Conservation (phyloP, 1,139 yeast genomes). For the Candida tropicalis region DNA sequence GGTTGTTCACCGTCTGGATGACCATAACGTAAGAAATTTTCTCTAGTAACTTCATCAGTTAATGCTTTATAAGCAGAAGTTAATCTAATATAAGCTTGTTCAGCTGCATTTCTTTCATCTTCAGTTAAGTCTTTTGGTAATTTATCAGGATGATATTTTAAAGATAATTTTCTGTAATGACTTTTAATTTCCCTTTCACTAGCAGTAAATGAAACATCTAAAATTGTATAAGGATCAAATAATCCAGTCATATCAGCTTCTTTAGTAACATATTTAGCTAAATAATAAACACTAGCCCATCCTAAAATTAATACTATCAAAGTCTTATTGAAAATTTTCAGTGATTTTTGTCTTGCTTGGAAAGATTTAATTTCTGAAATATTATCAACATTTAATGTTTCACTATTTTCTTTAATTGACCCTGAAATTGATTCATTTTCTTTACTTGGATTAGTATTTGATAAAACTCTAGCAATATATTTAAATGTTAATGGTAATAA, state of each 20-base stretch:
- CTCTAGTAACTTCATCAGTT: slow-evolving; percentile 85
- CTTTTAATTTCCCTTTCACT: slow-evolving; percentile 76
- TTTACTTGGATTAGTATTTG: slow-evolving; percentile 24
- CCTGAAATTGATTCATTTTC: slow-evolving; percentile 33
- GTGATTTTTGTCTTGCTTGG: slow-evolving; percentile 38
- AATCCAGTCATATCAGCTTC: slow-evolving; percentile 46
- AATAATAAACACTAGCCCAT: slow-evolving; percentile 61
- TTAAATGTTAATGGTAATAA: slow-evolving; percentile 70
- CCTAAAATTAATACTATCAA: slow-evolving; percentile 57
- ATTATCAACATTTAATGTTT: slow-evolving; percentile 44
- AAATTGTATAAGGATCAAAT: slow-evolving; percentile 90
- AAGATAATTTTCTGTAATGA: slow-evolving; percentile 81
- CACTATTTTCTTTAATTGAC: slow-evolving; percentile 31
- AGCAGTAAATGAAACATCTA: slow-evolving; percentile 73
- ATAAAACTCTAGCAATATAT: slow-evolving; percentile 35
- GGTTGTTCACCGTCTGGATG: slow-evolving; percentile 99
- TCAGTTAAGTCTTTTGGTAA: slow-evolving; percentile 68
- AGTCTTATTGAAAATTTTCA: slow-evolving; percentile 47
- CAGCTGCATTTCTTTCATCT: slow-evolving; percentile 59
- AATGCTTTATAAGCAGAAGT: slow-evolving; percentile 93
- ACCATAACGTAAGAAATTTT: slow-evolving; percentile 84
- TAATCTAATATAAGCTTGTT: slow-evolving; percentile 76
- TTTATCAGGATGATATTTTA: slow-evolving; percentile 94
- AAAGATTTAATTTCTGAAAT: slow-evolving; percentile 42
- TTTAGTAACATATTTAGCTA: slow-evolving; percentile 52